Evolutionary conservation across 768 basidiomycete genomes (phyloP), one percentile per base, ranked within the genome.

Genomic region (Phlegmacium glaucopus): DNA sequence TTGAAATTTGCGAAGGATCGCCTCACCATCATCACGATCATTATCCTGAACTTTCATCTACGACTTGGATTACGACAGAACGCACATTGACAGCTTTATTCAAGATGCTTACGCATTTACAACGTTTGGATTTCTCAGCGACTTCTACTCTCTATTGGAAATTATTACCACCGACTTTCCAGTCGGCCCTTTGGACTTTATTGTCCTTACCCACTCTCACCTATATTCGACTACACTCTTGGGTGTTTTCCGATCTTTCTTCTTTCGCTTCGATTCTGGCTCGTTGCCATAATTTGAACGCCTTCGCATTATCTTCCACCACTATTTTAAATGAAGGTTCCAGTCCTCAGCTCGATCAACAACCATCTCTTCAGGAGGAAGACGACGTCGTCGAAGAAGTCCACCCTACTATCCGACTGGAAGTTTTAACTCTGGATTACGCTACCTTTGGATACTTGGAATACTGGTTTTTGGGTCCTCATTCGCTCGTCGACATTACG

Each of bases 371-470:
- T 22, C 36, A 29, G 29, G 22, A 18, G 35, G 52, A 48, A 27
- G 50, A 42, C 4, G 22, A 44, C 22, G 47, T 35, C 10, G 45
- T n/a, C 8, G 29, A 43, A 45, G 40, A 37, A 37, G 16, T n/a
- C 27, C 47, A 41, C 42, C 30, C 45, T 35, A 52, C 45, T 35
- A 52, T 45, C 7, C 57, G 55, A 25, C 60, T 55, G 32, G 66
- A 71, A 25, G 70, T 69, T 35, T 58, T 75, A 32, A 72, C 71
- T 2, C 65, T 75, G 46, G 74, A 75, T 49, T 69, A 63, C 45
- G 66, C 72, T 40, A 59, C 58, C 36, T 72, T 68, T 44, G 57
- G 61, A 8, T 64, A 64, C 32, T 63, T 73, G 35, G 66, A 65
- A 32, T 58, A 68, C 40, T 74, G 70, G 72, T 59, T 72, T 7